phyloP scores from a whole-genome alignment of 1,284 basidiomycete species.

The Violaceomyces palustris region DNA sequence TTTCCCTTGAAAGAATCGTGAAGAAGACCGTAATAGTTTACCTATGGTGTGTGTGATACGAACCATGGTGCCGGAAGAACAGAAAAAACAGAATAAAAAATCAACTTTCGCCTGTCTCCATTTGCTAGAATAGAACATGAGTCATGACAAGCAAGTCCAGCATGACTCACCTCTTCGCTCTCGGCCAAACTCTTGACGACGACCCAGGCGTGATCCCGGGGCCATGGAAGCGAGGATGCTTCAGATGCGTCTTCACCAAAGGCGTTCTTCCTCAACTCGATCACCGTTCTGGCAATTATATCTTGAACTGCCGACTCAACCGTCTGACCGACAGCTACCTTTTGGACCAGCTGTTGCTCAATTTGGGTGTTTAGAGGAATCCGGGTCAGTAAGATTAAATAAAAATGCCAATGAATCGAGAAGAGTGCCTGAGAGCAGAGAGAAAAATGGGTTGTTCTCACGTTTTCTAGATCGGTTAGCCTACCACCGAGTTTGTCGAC shows the following conservation, averaged over 20 bases:
- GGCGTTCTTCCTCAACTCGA: slow-evolving; percentile 80
- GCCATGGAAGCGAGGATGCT: slow-evolving; percentile 76
- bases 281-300: slow-evolving; percentile 66
- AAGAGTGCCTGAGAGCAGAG: too few species aligned
- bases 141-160: not conserved
- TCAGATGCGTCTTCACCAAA: slow-evolving; percentile 88
- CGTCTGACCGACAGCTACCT: slow-evolving; percentile 36
- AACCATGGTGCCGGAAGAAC: too few species aligned
- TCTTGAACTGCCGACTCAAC: slow-evolving; percentile 39
- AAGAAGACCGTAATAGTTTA: slow-evolving; percentile 73
- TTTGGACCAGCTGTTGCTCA: slow-evolving; percentile 26
- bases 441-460: not conserved
- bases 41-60: not conserved
- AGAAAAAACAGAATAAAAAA: not conserved
- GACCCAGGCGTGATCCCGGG: slow-evolving; percentile 79
- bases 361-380: not conserved
- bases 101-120: not conserved
- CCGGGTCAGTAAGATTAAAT: too few species aligned
- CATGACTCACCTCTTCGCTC: slow-evolving; percentile 63
- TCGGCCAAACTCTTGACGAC: slow-evolving; percentile 71
- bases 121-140: too few species aligned
- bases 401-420: too few species aligned
- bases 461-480: slow-evolving; percentile 41
- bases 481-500: slow-evolving; percentile 48
- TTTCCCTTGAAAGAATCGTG: slow-evolving; percentile 86